Conservation (phyloP, 2,329 filamentous ascomycete genomes). For the Microdochium nivale region DNA sequence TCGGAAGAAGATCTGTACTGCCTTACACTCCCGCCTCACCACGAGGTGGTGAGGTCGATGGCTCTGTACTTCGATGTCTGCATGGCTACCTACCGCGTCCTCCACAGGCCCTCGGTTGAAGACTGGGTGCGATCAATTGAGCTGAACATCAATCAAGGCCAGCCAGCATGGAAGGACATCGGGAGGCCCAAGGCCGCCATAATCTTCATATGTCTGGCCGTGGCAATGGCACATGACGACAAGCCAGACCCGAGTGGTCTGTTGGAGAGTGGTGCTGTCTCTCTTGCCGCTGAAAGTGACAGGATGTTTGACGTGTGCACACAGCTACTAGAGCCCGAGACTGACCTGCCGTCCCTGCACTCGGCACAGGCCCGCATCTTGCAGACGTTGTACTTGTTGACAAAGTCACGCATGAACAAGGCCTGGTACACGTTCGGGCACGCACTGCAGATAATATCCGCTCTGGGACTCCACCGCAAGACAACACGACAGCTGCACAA, state of each 20-base stretch:
- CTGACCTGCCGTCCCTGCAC: conserved; percentile 42
- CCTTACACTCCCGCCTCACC: conserved; percentile 28
- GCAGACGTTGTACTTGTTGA: conserved; percentile 48
- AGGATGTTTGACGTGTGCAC: conserved; percentile 33
- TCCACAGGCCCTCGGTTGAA: conserved; percentile 45
- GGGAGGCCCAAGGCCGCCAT: conserved; percentile 36
- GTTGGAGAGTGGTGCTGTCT: conserved; percentile 13
- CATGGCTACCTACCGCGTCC: conserved; percentile 49
- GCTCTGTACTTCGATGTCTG: conserved; percentile 51
- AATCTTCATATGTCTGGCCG: conserved; percentile 37
- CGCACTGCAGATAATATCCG: conserved; percentile 40
- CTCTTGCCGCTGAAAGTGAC: conserved; percentile 24
- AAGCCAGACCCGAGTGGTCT: conserved; percentile 19
- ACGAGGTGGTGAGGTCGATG: conserved; percentile 25
- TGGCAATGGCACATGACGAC: conserved; percentile 35
- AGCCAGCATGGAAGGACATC: conserved; percentile 27
- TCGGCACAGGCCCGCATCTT: conserved; percentile 48
- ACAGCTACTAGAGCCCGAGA: conserved; percentile 33
- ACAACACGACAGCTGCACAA: conserved; percentile 18
- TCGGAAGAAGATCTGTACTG: conserved; percentile 17
- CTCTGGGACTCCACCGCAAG: conserved; percentile 29
- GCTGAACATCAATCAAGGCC: conserved; percentile 23
- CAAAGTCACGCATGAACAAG: conserved; percentile 49
- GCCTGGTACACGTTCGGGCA: conserved; percentile 53
- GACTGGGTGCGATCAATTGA: conserved; percentile 34